Evolutionary conservation across 148 eudicot genomes (phyloP).

Genomic region (Fagopyrum tataricum): DNA sequence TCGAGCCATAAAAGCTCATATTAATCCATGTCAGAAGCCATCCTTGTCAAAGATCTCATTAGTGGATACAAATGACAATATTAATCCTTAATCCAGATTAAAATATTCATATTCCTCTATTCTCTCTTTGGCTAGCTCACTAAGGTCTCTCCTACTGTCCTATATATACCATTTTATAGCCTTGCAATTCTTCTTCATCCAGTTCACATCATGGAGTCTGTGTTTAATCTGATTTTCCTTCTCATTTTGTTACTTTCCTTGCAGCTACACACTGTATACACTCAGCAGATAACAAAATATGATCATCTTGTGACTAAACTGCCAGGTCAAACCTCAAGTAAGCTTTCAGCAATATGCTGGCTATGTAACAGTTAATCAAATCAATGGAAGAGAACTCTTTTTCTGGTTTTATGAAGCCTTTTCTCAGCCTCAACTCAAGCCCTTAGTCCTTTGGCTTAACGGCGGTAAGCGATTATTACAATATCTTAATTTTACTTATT

Average conservation of each 20-base stretch:
- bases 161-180: not conserved
- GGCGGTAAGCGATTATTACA: constrained; percentile 43
- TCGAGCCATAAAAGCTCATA: not conserved
- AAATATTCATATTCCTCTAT: constrained; percentile 9
- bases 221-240: not conserved
- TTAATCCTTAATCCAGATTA: not conserved
- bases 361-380: constrained; percentile 47
- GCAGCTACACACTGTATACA: constrained; percentile 3
- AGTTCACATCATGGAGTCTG: not conserved
- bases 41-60: constrained; percentile 11
- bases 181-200: not conserved
- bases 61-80: constrained; percentile 12
- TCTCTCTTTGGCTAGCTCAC: constrained; percentile 8
- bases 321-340: constrained; percentile 69
- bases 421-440: constrained; percentile 43
- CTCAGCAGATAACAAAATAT: constrained; percentile 17
- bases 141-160: not conserved
- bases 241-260: not conserved
- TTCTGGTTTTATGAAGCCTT: constrained; percentile 88
- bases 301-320: constrained; percentile 59
- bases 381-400: constrained; percentile 56
- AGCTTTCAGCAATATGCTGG: constrained; percentile 72
- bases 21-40: constrained; percentile 14
- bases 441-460: constrained; percentile 81
- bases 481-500: not conserved